These are phyloP conservation scores for Bidens hawaiensis DNA, from an alignment of 140 eudicot genomes.

Conservation along the genomic window DNA sequence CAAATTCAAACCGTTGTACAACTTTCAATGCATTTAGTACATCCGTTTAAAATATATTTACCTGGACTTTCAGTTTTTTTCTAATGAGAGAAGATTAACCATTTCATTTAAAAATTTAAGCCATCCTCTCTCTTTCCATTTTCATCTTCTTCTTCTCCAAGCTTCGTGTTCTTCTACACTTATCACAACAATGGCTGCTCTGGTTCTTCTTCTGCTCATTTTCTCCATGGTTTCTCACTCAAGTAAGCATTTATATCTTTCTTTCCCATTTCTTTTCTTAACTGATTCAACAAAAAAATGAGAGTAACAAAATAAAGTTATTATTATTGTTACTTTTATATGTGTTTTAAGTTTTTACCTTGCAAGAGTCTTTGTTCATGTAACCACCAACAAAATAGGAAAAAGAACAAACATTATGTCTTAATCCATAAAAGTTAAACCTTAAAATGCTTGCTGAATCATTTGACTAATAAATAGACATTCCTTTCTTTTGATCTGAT, in stretches of 20 bases:
- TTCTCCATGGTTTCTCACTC: slow-evolving; percentile 45
- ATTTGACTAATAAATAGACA: not conserved
- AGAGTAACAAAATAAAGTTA: no score
- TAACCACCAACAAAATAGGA: not conserved
- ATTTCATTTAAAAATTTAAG: slow-evolving; percentile 23
- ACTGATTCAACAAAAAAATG: not conserved
- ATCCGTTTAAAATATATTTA: not conserved
- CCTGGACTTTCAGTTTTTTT: not conserved
- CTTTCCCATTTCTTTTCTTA: not conserved
- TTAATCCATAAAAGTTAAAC: slow-evolving; percentile 9
- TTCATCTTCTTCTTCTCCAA: slow-evolving; percentile 21
- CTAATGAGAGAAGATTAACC: slow-evolving; percentile 2
- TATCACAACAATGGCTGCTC: slow-evolving; percentile 30
- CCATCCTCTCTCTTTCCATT: not conserved
- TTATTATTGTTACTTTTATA: not conserved
- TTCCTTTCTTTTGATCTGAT: not conserved
- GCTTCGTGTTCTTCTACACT: slow-evolving; percentile 7
- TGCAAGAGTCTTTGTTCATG: not conserved
- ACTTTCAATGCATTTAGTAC: slow-evolving; percentile 1
- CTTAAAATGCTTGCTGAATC: not conserved
- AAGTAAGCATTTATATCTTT: slow-evolving; percentile 39
- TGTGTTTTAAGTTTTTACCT: not conserved
- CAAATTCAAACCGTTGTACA: not conserved
- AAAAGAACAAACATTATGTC: slow-evolving; percentile 9
- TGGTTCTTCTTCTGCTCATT: slow-evolving; percentile 31